Percentiles rank a stretch among this genome's conserved stretches.
Evolutionary conservation across 1,284 basidiomycete species (phyloP).

Genomic region (Flammula alnicola): DNA sequence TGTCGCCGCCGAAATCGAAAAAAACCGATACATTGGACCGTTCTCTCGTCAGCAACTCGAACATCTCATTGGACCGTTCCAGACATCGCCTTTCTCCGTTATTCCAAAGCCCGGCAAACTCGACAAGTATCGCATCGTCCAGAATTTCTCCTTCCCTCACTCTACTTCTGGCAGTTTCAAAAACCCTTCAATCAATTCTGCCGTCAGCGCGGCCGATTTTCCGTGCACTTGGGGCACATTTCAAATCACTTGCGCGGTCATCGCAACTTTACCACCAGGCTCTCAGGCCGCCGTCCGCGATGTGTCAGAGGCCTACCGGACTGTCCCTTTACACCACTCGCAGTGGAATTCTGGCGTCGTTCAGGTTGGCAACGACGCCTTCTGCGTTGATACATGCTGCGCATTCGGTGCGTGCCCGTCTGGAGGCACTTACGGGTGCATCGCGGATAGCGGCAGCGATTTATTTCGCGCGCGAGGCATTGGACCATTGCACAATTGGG

Average conservation of each 20-base stretch:
- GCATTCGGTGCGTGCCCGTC: constrained; percentile 37
- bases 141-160: constrained; percentile 8
- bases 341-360: constrained; percentile 42
- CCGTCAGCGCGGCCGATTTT: not conserved
- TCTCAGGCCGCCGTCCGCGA: constrained; percentile 35
- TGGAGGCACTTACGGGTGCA: constrained; percentile 31
- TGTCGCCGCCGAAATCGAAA: not conserved
- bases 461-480: constrained; percentile 33
- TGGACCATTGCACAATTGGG: constrained; percentile 41
- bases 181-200: constrained; percentile 2
- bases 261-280: constrained; percentile 32
- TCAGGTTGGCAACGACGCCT: constrained; percentile 23
- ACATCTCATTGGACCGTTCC: constrained; percentile 3
- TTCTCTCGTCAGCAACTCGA: not conserved
- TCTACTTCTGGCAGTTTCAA: not conserved
- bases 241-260: not conserved
- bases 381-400: constrained; percentile 33
- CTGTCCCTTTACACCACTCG: constrained; percentile 35
- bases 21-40: constrained; percentile 2
- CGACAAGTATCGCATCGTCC: constrained; percentile 4
- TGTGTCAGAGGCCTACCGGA: constrained; percentile 27
- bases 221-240: constrained; percentile 12
- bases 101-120: constrained; percentile 1
- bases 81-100: constrained; percentile 5
- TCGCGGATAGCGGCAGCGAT: constrained; percentile 32